Evolutionary conservation across 2,329 filamentous ascomycete genomes (phyloP).

Genomic region (Colletotrichum somersetense): DNA sequence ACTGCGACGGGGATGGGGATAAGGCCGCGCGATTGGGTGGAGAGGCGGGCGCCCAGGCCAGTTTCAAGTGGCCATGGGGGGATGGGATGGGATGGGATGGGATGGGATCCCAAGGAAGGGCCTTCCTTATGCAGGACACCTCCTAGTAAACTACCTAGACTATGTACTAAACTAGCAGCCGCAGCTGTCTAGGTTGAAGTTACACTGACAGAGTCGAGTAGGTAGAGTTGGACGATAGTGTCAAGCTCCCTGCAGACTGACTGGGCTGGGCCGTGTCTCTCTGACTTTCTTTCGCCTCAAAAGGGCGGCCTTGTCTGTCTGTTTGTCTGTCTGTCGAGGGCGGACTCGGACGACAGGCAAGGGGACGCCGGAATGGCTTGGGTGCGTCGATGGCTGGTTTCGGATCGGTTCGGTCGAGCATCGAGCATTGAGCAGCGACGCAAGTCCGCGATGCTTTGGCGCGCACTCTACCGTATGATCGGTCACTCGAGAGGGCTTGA

Average conservation of each 20-base stretch:
- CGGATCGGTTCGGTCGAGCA: not conserved
- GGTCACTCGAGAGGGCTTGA: no score
- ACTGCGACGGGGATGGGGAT: not conserved
- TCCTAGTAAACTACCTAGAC: no score
- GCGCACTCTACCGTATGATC: no score
- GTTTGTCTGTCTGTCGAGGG: not conserved
- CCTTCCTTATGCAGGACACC: not conserved
- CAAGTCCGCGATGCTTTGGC: not conserved
- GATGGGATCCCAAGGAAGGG: not conserved
- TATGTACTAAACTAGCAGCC: no score
- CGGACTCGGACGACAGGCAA: not conserved
- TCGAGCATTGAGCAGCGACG: not conserved
- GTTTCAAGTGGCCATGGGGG: constrained; percentile 33
- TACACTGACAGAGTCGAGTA: no score
- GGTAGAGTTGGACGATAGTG: not conserved
- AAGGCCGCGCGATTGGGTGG: not conserved
- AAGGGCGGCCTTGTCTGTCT: no score
- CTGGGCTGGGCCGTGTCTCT: not conserved
- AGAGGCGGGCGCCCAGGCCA: constrained; percentile 9
- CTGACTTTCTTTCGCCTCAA: not conserved
- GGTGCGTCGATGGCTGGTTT: not conserved
- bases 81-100: not conserved
- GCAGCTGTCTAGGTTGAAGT: not conserved
- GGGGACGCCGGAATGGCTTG: not conserved
- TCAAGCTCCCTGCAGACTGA: not conserved